phyloP scores from a whole-genome alignment of 2,329 filamentous ascomycete genomes.

The Cladosporium sp. region DNA sequence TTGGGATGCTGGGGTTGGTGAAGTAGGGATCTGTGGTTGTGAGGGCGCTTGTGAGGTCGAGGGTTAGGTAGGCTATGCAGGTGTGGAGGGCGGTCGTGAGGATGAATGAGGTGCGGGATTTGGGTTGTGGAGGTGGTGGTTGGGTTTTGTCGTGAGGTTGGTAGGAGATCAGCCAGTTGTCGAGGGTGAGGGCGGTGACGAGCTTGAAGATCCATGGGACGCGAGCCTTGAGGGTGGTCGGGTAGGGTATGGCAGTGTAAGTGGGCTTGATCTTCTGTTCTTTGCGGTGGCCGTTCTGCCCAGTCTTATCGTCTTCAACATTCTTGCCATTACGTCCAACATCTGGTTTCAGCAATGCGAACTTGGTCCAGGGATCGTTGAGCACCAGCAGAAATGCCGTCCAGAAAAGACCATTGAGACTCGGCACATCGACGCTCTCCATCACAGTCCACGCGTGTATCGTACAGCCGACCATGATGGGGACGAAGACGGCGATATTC shows the following conservation, averaged over 20 bases:
- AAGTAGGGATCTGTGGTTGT: slow-evolving; percentile 34
- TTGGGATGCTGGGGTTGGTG: slow-evolving; percentile 22
- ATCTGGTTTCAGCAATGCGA: slow-evolving; percentile 21
- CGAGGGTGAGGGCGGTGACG: slow-evolving; percentile 30
- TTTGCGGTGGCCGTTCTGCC: neutral
- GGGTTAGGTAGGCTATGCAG: slow-evolving; percentile 28
- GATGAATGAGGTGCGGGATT: slow-evolving; percentile 25
- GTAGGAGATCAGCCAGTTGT: slow-evolving; percentile 33
- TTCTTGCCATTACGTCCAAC: neutral
- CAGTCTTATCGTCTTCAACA: neutral
- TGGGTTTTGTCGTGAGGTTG: slow-evolving; percentile 31
- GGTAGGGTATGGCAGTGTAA: slow-evolving; percentile 25
- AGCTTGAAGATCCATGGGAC: slow-evolving; percentile 33
- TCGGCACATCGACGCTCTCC: slow-evolving; percentile 35
- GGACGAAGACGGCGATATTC: slow-evolving; percentile 29
- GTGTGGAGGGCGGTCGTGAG: slow-evolving; percentile 25
- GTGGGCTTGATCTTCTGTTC: slow-evolving; percentile 20
- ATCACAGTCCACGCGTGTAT: slow-evolving; percentile 35
- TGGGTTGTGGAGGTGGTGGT: slow-evolving; percentile 26
- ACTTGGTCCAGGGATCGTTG: slow-evolving; percentile 33
- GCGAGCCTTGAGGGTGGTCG: slow-evolving; percentile 26
- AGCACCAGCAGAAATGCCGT: slow-evolving; percentile 31
- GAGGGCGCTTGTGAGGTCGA: slow-evolving; percentile 32
- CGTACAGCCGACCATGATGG: slow-evolving; percentile 28
- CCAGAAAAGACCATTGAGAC: slow-evolving; percentile 33